These are phyloP conservation scores for Claviceps cyperi DNA, from an alignment of 2,329 filamentous ascomycete genomes.

Conservation along the genomic window DNA sequence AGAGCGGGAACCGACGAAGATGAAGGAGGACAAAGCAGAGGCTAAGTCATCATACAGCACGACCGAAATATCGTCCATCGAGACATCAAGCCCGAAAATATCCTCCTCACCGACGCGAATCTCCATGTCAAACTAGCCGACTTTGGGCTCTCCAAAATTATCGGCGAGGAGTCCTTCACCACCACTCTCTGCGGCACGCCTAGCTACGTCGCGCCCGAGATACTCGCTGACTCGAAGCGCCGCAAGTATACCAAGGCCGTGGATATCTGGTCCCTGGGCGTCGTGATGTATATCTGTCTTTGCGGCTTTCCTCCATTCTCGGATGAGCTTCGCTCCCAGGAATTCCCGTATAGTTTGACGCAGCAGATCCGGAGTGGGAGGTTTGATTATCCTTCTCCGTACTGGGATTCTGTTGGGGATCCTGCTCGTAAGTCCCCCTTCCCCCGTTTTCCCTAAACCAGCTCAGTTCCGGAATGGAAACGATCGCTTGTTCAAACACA, in stretches of 20 bases:
- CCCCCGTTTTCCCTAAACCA: neutral
- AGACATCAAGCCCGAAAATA: slow-evolving; percentile 97
- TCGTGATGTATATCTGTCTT: slow-evolving; percentile 92
- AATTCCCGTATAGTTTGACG: slow-evolving; percentile 75
- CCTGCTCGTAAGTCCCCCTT: slow-evolving; percentile 44
- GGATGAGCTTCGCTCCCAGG: slow-evolving; percentile 68
- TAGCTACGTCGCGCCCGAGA: slow-evolving; percentile 92
- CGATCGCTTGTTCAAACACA: too few species aligned
- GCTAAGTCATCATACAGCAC: slow-evolving; percentile 45
- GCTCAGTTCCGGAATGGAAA: too few species aligned
- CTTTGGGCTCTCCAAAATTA: slow-evolving; percentile 95
- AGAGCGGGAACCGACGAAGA: too few species aligned
- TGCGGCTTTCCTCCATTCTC: slow-evolving; percentile 96
- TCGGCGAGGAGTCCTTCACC: slow-evolving; percentile 95
- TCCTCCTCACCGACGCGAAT: slow-evolving; percentile 72
- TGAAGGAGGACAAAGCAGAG: neutral
- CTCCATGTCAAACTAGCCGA: slow-evolving; percentile 85
- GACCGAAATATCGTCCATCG: slow-evolving; percentile 94
- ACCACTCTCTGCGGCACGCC: slow-evolving; percentile 95
- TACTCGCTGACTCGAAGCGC: slow-evolving; percentile 66
- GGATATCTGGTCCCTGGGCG: slow-evolving; percentile 93
- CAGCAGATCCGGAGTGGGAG: slow-evolving; percentile 80
- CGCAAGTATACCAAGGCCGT: slow-evolving; percentile 90
- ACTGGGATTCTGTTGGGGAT: slow-evolving; percentile 55
- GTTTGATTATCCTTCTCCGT: slow-evolving; percentile 92